Base-by-base conservation (phyloP, 345 rosid species). In the Brassica carinata region DNA sequence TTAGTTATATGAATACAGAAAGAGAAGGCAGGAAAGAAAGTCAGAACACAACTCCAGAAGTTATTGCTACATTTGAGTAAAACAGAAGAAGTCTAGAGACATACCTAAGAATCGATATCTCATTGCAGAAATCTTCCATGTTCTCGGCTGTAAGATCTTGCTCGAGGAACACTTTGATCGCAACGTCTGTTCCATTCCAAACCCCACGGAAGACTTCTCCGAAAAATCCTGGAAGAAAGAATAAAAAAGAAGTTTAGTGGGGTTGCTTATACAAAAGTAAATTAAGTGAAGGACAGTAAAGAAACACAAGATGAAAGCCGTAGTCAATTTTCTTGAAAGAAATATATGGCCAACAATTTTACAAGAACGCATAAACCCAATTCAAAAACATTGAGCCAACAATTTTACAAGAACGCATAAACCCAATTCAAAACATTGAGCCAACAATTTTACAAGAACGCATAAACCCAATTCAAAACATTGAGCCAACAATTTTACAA, bases 121-220 rank as follows among this genome's bases (percentile, higher is more conserved):
- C 99, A 59, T 96, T 96, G 87, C 99, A 92, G 79, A 96, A 96
- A 79, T 95, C 98, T 81, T 93, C 94, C 99, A 95, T 93, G 84
- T 93, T 95, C 86, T 93, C 99, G 45, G 90, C 90, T 65, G 98
- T 96, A 66, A 96, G 89, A 87, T 96, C 98, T 83, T 96, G 98
- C 89, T 94, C 98, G 76, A 96, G 86, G 79, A 96, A 94, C 82
- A 94, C 92, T 88, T 96, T 96, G 84, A 92, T 91, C 30, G 99
- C 99, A 10, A 96, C 98, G 34, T 96, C 97, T 43, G 98, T 96
- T 78, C 99, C 99, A 79, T 92, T 96, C 99, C 99, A 96, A 63
- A 91, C 64, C 43, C 98, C 98, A 69, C 98, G 97, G 74, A 96
- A 96, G 59, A 96, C 99, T 89, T 96, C 97, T 43, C 99, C 99